Percentiles rank a stretch among this genome's conserved stretches.
phyloP scores from a whole-genome alignment of 1,284 basidiomycete genomes.

The Veloboletus limbatus region DNA sequence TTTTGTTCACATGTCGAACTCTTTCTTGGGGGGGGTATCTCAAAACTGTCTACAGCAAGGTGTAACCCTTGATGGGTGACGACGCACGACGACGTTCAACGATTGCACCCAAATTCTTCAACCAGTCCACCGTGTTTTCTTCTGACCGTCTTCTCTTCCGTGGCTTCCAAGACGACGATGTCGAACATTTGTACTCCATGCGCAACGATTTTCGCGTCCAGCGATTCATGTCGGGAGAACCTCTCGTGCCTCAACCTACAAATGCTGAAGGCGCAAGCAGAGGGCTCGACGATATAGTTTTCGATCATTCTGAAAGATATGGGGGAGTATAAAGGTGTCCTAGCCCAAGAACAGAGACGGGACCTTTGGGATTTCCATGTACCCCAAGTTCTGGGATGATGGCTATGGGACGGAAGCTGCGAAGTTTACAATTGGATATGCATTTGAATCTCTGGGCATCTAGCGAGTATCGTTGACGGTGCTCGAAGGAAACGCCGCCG shows the following conservation, averaged over 20 bases:
- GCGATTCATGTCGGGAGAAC: constrained; percentile 26
- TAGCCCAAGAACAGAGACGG: constrained; percentile 31
- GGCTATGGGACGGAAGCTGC: constrained; percentile 29
- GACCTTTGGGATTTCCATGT: constrained; percentile 17
- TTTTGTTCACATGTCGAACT: too few species aligned
- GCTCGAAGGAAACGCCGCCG: constrained; percentile 19
- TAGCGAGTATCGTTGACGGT: constrained; percentile 27
- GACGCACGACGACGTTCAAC: background rate
- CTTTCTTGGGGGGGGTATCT: too few species aligned
- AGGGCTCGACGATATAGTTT: constrained; percentile 30
- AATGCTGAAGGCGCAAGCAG: constrained; percentile 24
- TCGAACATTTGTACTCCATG: constrained; percentile 24
- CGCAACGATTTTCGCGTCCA: constrained; percentile 33
- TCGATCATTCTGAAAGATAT: constrained; percentile 26
- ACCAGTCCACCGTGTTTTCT: constrained; percentile 14
- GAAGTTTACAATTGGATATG: constrained; percentile 22
- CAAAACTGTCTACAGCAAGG: too few species aligned
- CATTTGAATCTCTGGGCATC: constrained; percentile 25
- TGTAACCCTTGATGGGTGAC: background rate
- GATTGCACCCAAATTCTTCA: too few species aligned
- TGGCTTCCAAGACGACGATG: constrained; percentile 8
- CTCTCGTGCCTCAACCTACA: constrained; percentile 26
- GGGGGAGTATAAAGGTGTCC: constrained; percentile 17
- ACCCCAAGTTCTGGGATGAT: constrained; percentile 24
- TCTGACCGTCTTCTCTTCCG: constrained; percentile 18